Evolutionary conservation across 306 rosid species (phyloP).

Genomic region (cucumber (Cucumis sativus)): Cucumber_9930_V3 NC_026657.2:8426001-8426500

Average conservation of each 20-base stretch:
- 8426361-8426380: slow-evolving; percentile 75
- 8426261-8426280: not conserved
- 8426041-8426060: not conserved
- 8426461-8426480: slow-evolving; percentile 35
- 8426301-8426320: not conserved
- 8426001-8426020: not conserved
- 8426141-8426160: not conserved
- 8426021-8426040: not conserved
- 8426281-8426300: not conserved
- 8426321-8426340: slow-evolving; percentile 9
- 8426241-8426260: not conserved
- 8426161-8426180: not conserved
- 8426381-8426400: slow-evolving; percentile 55
- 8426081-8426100: not conserved
- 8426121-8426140: not conserved
- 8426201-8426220: not conserved
- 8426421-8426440: slow-evolving; percentile 27
- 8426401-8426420: slow-evolving; percentile 67
- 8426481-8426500: slow-evolving; percentile 36
- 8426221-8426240: not conserved
- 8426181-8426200: not conserved
- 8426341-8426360: slow-evolving; percentile 78
- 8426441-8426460: slow-evolving; percentile 57
- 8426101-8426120: not conserved
- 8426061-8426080: not conserved